Evolutionary conservation across 2,329 filamentous ascomycete genomes (phyloP).

Genomic region (Pestalotiopsis sp.): DNA sequence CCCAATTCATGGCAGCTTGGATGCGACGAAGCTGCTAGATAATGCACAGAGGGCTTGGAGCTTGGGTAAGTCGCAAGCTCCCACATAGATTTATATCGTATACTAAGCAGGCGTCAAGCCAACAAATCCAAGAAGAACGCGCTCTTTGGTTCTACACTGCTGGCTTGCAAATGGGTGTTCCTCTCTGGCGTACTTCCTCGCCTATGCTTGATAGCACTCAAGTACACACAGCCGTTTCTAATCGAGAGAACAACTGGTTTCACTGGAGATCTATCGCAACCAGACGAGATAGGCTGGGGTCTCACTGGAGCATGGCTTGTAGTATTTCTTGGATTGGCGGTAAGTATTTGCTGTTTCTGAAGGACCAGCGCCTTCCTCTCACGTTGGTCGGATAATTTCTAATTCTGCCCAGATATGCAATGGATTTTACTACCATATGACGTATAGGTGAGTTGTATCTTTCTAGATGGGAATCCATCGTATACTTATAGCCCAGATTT

Average conservation of each 20-base stretch:
- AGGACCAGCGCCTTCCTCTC: background rate
- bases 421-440: background rate
- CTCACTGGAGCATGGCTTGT: background rate
- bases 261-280: background rate
- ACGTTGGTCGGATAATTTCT: background rate
- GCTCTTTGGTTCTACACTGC: conserved; percentile 13
- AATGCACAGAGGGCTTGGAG: background rate
- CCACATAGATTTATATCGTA: background rate
- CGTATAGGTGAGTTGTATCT: background rate
- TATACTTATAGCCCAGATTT: background rate
- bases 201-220: conserved; percentile 27
- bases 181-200: conserved; percentile 21
- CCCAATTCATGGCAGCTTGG: conserved; percentile 13
- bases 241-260: conserved; percentile 27
- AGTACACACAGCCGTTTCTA: conserved; percentile 41
- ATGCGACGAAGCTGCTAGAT: conserved; percentile 9
- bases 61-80: background rate
- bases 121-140: conserved; percentile 9
- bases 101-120: background rate
- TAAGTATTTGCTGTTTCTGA: background rate
- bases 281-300: background rate
- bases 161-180: conserved; percentile 17
- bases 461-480: background rate
- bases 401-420: background rate
- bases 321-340: background rate